Evolutionary conservation across 495 filamentous ascomycete species (phyloP).

Genomic region (Penicillium canescens): DNA sequence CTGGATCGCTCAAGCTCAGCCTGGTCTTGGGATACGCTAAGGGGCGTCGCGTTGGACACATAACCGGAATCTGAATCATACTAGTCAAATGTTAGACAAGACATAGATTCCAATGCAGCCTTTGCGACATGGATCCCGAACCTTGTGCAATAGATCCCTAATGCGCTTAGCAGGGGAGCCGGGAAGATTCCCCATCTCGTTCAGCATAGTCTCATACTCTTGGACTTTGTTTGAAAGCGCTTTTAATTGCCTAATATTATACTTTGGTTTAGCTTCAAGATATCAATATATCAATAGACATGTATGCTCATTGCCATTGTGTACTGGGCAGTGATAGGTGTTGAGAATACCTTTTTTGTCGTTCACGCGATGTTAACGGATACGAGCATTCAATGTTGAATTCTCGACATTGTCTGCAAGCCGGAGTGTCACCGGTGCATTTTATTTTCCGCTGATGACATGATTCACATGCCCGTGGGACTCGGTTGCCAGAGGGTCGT

Average conservation of each 20-base stretch:
- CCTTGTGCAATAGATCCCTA: conserved; percentile 38
- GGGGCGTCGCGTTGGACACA: background rate
- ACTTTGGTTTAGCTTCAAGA: background rate
- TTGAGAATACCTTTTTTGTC: conserved; percentile 18
- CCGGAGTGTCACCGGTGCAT: conserved; percentile 55
- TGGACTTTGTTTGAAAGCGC: conserved; percentile 43
- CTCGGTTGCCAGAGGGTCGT: conserved; percentile 19
- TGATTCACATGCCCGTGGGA: conserved; percentile 64
- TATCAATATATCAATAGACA: no score
- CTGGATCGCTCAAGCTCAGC: conserved; percentile 2
- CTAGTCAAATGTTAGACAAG: background rate
- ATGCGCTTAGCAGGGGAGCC: conserved; percentile 33
- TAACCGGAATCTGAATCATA: conserved; percentile 1
- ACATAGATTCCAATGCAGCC: background rate
- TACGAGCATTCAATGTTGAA: conserved; percentile 49
- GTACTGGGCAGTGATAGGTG: background rate
- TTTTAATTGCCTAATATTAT: conserved; percentile 34
- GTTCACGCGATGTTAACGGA: conserved; percentile 54
- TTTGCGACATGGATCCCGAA: background rate
- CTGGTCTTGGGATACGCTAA: background rate
- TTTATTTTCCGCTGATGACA: conserved; percentile 67
- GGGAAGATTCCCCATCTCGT: conserved; percentile 34
- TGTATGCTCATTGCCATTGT: background rate
- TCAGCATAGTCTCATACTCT: conserved; percentile 52
- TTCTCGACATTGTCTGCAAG: conserved; percentile 56